These are phyloP conservation scores for Candida taoyuanica DNA, from an alignment of 805 yeast genomes.

Conservation along the genomic window DNA sequence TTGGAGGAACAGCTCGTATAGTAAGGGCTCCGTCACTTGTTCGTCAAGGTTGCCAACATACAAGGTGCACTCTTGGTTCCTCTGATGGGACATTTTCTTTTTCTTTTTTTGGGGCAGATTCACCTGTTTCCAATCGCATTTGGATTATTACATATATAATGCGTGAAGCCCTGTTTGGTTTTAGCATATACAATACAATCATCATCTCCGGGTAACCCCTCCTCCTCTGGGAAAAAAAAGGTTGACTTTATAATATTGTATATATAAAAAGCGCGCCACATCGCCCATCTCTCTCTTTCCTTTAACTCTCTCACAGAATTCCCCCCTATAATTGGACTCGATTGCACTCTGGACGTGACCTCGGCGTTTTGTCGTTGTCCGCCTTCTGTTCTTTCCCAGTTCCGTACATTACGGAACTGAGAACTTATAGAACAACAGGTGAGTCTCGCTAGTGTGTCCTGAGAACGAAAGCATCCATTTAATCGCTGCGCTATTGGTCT, in stretches of 20 bases:
- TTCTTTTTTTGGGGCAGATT: too few relatives aligned
- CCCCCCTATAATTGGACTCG: not conserved
- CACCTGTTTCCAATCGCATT: too few relatives aligned
- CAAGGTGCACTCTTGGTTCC: conserved; percentile 59
- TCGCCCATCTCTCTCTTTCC: not conserved
- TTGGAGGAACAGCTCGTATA: conserved; percentile 82
- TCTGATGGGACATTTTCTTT: conserved; percentile 26
- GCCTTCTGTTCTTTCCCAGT: not conserved
- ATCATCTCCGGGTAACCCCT: conserved; percentile 3
- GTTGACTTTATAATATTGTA: too few relatives aligned
- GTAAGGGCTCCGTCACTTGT: conserved; percentile 60
- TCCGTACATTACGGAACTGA: too few relatives aligned
- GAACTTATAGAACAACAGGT: too few relatives aligned
- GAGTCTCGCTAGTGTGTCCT: too few relatives aligned
- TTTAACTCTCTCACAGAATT: not conserved
- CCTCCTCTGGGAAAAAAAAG: too few relatives aligned
- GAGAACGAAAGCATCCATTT: too few relatives aligned
- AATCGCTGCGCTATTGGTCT: conserved; percentile 18
- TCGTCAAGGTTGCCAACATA: conserved; percentile 83
- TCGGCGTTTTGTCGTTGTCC: not conserved
- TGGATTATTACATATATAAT: too few relatives aligned
- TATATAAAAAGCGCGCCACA: not conserved
- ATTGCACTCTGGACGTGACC: not conserved
- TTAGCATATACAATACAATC: not conserved
- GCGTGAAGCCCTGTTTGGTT: not conserved